phyloP scores from a whole-genome alignment of 768 basidiomycete species.

The Phanerodontia chrysosporium region DNA sequence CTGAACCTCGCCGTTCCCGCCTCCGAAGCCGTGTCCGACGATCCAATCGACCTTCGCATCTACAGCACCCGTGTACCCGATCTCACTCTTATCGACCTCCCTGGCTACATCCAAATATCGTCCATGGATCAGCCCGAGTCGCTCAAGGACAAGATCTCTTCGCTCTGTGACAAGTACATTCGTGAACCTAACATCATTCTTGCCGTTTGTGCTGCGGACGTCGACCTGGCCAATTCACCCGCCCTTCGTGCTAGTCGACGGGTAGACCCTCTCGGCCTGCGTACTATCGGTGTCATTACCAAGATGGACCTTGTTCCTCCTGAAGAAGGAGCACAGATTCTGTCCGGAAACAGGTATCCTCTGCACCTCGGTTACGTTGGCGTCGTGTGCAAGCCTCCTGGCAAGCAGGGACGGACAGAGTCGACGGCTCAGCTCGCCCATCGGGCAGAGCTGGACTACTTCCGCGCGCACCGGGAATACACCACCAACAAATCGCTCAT shows the following conservation, averaged over 20 bases:
- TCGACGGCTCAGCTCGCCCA: conserved; percentile 45
- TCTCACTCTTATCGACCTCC: conserved; percentile 94
- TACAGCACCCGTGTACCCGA: conserved; percentile 96
- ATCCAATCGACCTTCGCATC: conserved; percentile 95
- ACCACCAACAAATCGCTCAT: conserved; percentile 70
- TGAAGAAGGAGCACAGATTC: conserved; percentile 74
- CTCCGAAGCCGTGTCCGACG: conserved; percentile 87
- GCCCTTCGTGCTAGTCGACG: conserved; percentile 89
- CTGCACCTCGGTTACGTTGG: conserved; percentile 96
- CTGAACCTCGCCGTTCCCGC: conserved; percentile 91
- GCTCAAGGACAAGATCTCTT: conserved; percentile 88
- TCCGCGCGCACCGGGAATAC: conserved; percentile 54
- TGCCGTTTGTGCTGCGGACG: conserved; percentile 98
- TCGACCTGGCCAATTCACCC: conserved; percentile 97
- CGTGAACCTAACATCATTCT: conserved; percentile 99
- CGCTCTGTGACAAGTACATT: conserved; percentile 93
- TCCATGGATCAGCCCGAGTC: conserved; percentile 94
- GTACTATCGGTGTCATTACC: conserved; percentile 96
- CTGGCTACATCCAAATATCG: conserved; percentile 93
- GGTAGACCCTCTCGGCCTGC: conserved; percentile 90
- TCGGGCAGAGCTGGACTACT: conserved; percentile 65
- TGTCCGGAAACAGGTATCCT: conserved; percentile 92
- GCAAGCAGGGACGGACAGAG: conserved; percentile 50
- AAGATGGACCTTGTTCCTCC: conserved; percentile 98
- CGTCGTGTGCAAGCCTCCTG: conserved; percentile 81